These are phyloP conservation scores for Diaporthe humulicola DNA, from an alignment of 2,329 filamentous ascomycete genomes.

Conservation along the genomic window DNA sequence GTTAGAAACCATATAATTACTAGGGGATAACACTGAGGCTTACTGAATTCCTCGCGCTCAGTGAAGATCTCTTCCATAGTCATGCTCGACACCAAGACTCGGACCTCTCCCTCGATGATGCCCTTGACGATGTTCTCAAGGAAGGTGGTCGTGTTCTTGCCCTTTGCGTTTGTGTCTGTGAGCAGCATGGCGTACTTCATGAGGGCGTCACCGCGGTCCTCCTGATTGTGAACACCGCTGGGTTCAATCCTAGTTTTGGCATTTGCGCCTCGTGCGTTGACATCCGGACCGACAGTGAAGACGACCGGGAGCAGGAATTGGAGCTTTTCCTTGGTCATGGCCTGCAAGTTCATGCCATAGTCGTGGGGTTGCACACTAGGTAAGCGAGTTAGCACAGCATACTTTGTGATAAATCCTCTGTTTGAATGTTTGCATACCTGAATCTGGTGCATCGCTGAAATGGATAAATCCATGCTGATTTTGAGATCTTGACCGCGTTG, in stretches of 20 bases:
- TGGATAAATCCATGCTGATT: conserved; percentile 80
- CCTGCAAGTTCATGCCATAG: conserved; percentile 85
- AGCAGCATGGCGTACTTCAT: conserved; percentile 87
- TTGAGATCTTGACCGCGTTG: conserved; percentile 80
- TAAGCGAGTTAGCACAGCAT: conserved; percentile 33
- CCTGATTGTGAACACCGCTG: conserved; percentile 48
- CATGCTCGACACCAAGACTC: conserved; percentile 87
- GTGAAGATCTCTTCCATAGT: conserved; percentile 86
- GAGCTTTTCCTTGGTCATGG: conserved; percentile 91
- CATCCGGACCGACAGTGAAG: conserved; percentile 86
- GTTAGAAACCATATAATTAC: background rate
- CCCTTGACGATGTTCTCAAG: conserved; percentile 89
- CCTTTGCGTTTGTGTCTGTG: conserved; percentile 65
- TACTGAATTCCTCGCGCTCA: conserved; percentile 50
- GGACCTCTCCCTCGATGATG: conserved; percentile 90
- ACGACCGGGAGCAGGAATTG: conserved; percentile 86
- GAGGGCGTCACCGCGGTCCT: conserved; percentile 73
- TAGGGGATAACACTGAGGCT: background rate
- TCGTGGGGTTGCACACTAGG: conserved; percentile 79
- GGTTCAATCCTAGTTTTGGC: conserved; percentile 38
- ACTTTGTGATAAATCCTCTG: background rate
- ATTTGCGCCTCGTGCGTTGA: conserved; percentile 70
- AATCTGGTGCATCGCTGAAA: conserved; percentile 76
- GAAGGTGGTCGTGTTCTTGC: conserved; percentile 64
- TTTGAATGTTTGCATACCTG: conserved; percentile 41